Evolutionary conservation across 192 early-diverging fungal species (phyloP).

Genomic region (Coemansia sp.): DNA sequence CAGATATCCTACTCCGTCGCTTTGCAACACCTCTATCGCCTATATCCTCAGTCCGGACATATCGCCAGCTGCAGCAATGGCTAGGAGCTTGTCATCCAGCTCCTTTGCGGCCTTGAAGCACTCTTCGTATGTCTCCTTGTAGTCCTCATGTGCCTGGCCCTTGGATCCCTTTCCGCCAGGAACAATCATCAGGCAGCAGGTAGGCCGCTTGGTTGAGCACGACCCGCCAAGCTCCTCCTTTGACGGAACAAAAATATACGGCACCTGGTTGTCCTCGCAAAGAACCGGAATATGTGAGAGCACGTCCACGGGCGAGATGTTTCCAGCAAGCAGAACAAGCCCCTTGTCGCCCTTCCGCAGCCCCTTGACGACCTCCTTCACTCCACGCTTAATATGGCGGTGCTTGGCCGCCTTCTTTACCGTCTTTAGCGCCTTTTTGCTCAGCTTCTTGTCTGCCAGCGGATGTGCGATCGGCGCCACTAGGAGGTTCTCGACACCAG

Average conservation of each 20-base stretch:
- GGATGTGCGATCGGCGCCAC: slow-evolving; percentile 54
- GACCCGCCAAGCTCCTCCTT: slow-evolving; percentile 94
- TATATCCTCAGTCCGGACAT: slow-evolving; percentile 3
- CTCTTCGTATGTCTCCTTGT: slow-evolving; percentile 86
- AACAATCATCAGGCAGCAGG: slow-evolving; percentile 87
- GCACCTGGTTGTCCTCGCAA: slow-evolving; percentile 94
- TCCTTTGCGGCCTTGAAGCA: slow-evolving; percentile 76
- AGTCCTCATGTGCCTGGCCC: slow-evolving; percentile 70
- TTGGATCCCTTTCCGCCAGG: slow-evolving; percentile 73
- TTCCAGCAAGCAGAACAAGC: slow-evolving; percentile 91
- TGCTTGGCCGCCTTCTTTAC: slow-evolving; percentile 73
- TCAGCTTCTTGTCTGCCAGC: slow-evolving; percentile 51
- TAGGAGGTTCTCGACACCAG: slow-evolving; percentile 14
- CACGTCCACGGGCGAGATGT: slow-evolving; percentile 96
- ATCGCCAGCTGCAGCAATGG: slow-evolving; percentile 43
- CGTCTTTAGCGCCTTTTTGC: slow-evolving; percentile 53
- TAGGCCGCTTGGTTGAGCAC: slow-evolving; percentile 93
- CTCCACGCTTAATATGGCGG: slow-evolving; percentile 88
- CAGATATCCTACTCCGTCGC: neutral
- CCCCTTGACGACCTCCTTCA: slow-evolving; percentile 97
- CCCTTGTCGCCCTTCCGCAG: slow-evolving; percentile 95
- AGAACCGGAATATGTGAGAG: slow-evolving; percentile 96
- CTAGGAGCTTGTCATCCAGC: slow-evolving; percentile 67
- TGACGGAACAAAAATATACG: slow-evolving; percentile 94
- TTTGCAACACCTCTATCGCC: neutral